phyloP scores from a whole-genome alignment of 768 basidiomycete species.

The Paxillus involutus region DNA sequence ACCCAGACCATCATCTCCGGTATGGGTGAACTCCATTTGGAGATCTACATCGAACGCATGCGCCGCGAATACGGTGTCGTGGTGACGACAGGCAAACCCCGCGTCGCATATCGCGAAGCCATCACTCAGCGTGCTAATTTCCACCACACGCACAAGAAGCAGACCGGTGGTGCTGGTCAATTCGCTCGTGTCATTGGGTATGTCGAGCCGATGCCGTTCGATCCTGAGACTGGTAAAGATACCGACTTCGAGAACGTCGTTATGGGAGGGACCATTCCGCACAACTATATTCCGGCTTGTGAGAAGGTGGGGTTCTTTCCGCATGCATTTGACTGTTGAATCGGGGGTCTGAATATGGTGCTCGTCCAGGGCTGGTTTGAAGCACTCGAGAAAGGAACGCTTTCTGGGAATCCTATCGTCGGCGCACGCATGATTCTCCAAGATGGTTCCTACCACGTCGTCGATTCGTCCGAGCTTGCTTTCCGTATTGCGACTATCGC shows the following conservation, averaged over 20 bases:
- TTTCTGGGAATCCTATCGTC: slow-evolving; percentile 85
- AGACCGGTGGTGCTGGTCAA: slow-evolving; percentile 96
- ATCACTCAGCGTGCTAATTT: slow-evolving; percentile 82
- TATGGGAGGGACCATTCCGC: slow-evolving; percentile 90
- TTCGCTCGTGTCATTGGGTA: slow-evolving; percentile 90
- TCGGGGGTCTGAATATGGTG: not conserved
- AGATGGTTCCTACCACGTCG: slow-evolving; percentile 90
- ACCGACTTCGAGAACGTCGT: slow-evolving; percentile 82
- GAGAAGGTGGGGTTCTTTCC: slow-evolving; percentile 66
- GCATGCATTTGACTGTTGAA: not conserved
- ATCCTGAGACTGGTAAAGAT: slow-evolving; percentile 79
- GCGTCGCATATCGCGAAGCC: slow-evolving; percentile 96
- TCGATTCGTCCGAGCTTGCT: slow-evolving; percentile 96
- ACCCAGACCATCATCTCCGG: slow-evolving; percentile 95
- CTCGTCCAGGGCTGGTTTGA: slow-evolving; percentile 83
- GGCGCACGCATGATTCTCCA: slow-evolving; percentile 85
- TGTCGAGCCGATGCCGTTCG: slow-evolving; percentile 83
- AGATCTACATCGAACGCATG: slow-evolving; percentile 99
- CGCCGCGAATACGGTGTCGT: slow-evolving; percentile 94
- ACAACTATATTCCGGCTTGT: slow-evolving; percentile 89
- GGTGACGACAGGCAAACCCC: slow-evolving; percentile 92
- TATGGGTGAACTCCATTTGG: slow-evolving; percentile 98
- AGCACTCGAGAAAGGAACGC: slow-evolving; percentile 85
- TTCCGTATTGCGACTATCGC: slow-evolving; percentile 90
- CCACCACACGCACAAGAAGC: slow-evolving; percentile 95